A percentile compares a stretch with the other conserved stretches of the same genome.
Evolutionary conservation across 306 rosid genomes (phyloP).

Genomic region (Lathyrus aphaca): DNA sequence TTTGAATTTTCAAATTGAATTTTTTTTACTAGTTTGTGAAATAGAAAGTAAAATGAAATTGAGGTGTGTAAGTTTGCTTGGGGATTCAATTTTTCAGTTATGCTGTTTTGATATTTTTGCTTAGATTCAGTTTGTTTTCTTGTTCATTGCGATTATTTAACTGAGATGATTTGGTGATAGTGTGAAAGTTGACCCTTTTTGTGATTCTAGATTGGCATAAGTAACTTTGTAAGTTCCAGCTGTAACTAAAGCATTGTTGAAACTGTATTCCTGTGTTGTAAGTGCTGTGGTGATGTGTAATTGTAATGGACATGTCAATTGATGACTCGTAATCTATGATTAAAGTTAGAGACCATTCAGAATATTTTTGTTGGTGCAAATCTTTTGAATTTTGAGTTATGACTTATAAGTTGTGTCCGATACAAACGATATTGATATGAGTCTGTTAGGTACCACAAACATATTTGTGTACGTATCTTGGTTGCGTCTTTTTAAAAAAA

Average conservation of each 20-base stretch:
- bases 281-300: neutral
- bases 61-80: neutral
- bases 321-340: constrained; percentile 20
- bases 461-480: neutral
- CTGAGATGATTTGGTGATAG: neutral
- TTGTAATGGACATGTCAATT: constrained; percentile 7
- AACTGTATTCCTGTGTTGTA: neutral
- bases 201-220: constrained; percentile 16
- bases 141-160: neutral
- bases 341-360: constrained; percentile 6
- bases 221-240: neutral
- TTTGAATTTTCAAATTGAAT: neutral
- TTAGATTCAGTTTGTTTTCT: neutral
- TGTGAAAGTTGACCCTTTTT: neutral
- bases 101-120: neutral
- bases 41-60: neutral
- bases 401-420: neutral
- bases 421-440: neutral
- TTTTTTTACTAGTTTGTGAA: neutral
- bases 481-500: neutral
- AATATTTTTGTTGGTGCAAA: constrained; percentile 6
- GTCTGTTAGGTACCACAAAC: neutral
- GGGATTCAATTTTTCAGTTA: neutral
- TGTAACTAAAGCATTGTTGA: neutral
- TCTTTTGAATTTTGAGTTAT: neutral